Evolutionary conservation across 495 filamentous ascomycete species (phyloP).

Genomic region (Podospora tetraspora): DNA sequence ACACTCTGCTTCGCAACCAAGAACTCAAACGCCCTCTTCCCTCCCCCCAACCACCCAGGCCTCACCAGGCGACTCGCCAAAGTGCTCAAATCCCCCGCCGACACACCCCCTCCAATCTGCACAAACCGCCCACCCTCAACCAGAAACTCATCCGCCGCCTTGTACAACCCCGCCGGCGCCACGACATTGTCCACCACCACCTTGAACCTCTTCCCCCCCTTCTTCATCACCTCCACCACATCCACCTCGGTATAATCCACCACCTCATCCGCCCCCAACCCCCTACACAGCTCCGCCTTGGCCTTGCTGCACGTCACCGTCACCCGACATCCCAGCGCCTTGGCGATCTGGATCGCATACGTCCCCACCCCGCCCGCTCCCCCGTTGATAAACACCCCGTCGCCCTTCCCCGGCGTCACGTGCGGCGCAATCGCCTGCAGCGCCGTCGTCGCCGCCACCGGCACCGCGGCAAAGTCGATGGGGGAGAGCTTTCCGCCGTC

Average conservation of each 20-base stretch:
- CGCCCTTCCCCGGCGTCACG: constrained; percentile 48
- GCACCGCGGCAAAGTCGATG: constrained; percentile 49
- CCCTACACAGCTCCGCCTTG: constrained; percentile 53
- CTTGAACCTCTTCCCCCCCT: constrained; percentile 48
- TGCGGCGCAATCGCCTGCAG: constrained; percentile 55
- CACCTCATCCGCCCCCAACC: constrained; percentile 61
- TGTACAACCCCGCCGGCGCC: constrained; percentile 47
- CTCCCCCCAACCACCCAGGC: constrained; percentile 61
- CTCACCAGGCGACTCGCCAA: constrained; percentile 29
- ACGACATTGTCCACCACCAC: constrained; percentile 61
- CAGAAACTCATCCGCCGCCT: constrained; percentile 51
- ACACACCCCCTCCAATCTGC: constrained; percentile 46
- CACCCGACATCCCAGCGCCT: constrained; percentile 58
- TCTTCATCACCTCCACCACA: constrained; percentile 45
- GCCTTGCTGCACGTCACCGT: constrained; percentile 53
- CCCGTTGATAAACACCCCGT: constrained; percentile 63
- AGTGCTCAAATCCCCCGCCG: constrained; percentile 19
- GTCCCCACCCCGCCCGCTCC: constrained; percentile 59
- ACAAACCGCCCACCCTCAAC: constrained; percentile 50
- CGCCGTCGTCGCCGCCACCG: constrained; percentile 53
- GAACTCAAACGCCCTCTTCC: constrained; percentile 50
- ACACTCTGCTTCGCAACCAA: constrained; percentile 26
- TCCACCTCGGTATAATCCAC: constrained; percentile 60
- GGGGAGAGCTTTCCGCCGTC: constrained; percentile 36
- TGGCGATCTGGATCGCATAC: constrained; percentile 63